These are phyloP conservation scores for Cynanchum wilfordii DNA, from an alignment of 257 asterid species.

Conservation along the genomic window DNA sequence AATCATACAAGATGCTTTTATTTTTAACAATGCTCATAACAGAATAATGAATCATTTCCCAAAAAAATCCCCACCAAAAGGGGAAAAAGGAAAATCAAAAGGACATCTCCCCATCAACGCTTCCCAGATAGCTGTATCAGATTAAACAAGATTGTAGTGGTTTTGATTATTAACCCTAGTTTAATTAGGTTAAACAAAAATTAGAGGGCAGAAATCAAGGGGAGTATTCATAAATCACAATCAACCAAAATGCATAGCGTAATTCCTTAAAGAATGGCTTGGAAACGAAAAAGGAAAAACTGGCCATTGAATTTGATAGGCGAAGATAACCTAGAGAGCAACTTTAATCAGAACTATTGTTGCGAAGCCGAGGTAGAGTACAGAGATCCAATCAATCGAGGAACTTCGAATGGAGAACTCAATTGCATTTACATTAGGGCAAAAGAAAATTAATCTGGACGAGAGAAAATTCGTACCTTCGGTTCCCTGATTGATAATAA, in stretches of 20 bases:
- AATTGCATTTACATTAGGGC: neutral
- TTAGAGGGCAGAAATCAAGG: neutral
- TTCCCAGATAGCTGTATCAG: neutral
- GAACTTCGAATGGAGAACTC: neutral
- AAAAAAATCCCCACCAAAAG: neutral
- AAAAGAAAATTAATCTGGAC: neutral
- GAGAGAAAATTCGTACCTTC: conserved; percentile 8
- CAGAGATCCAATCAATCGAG: neutral
- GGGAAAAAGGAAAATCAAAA: neutral
- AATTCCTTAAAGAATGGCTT: neutral
- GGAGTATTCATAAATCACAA: neutral
- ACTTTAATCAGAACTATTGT: neutral
- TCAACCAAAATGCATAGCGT: neutral
- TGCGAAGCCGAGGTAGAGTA: neutral
- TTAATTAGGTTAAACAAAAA: neutral
- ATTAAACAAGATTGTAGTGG: neutral
- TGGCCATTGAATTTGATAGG: neutral
- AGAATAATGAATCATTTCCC: neutral
- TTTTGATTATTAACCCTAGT: neutral
- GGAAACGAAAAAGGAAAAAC: neutral
- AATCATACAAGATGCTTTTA: neutral
- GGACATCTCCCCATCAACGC: neutral
- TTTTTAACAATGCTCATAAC: neutral
- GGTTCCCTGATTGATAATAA: neutral
- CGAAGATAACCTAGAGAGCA: neutral